phyloP scores from a whole-genome alignment of 1,139 yeast genomes.

The Debaryomycetaceae sp. region DNA sequence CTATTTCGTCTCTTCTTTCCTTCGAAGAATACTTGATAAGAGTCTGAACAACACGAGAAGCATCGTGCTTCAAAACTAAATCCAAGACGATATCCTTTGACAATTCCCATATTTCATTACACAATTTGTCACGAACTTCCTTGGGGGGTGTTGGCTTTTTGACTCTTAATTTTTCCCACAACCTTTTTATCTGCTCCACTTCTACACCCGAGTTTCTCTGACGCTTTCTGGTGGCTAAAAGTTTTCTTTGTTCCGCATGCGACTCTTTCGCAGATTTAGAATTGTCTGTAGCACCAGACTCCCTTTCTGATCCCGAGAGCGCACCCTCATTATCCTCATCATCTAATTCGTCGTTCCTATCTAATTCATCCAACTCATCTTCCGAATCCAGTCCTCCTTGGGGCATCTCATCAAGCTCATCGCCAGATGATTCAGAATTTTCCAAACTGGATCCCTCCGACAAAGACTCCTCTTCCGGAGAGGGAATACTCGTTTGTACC shows the following conservation, averaged over 20 bases:
- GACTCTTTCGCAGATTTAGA: constrained; percentile 61
- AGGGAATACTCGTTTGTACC: not conserved
- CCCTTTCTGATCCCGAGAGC: constrained; percentile 12
- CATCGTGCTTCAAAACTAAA: constrained; percentile 91
- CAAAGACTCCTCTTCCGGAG: not conserved
- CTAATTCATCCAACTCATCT: constrained; percentile 21
- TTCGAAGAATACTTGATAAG: constrained; percentile 81
- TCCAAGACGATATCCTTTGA: constrained; percentile 76
- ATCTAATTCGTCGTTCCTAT: constrained; percentile 14
- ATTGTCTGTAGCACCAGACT: constrained; percentile 29
- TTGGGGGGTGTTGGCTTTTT: constrained; percentile 81
- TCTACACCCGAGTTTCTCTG: constrained; percentile 82
- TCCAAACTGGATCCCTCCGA: not conserved
- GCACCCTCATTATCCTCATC: constrained; percentile 16
- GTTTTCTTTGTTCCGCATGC: constrained; percentile 80
- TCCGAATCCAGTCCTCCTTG: constrained; percentile 2
- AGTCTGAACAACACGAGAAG: constrained; percentile 94
- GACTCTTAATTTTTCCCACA: constrained; percentile 92
- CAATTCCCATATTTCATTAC: constrained; percentile 82
- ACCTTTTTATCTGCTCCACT: constrained; percentile 77
- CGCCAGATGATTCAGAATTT: not conserved
- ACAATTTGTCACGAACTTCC: constrained; percentile 70
- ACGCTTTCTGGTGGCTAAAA: constrained; percentile 77
- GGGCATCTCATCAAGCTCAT: not conserved
- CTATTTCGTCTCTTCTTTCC: constrained; percentile 73